Conservation (phyloP, 1,284 basidiomycete genomes). For the Lentinula novae-zelandiae region DNA sequence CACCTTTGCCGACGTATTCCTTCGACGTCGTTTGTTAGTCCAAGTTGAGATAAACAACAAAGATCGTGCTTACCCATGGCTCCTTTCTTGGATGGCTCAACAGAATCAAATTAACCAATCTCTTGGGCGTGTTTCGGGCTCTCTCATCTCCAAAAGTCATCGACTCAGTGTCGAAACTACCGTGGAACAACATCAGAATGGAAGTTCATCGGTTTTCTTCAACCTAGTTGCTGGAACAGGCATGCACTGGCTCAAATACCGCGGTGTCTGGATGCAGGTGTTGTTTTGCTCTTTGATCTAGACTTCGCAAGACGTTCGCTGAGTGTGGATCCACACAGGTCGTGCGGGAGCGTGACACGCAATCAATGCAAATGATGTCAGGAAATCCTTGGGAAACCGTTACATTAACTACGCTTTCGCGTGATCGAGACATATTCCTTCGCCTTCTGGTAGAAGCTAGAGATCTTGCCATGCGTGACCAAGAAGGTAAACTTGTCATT, state of each 20-base stretch:
- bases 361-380: constrained; percentile 88
- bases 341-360: constrained; percentile 90
- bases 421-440: constrained; percentile 81
- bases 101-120: constrained; percentile 35
- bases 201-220: constrained; percentile 84
- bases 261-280: constrained; percentile 94
- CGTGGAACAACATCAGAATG: constrained; percentile 86
- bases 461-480: constrained; percentile 79
- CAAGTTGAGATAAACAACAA: constrained; percentile 96
- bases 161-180: constrained; percentile 94
- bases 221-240: constrained; percentile 95
- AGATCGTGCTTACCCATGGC: constrained; percentile 95
- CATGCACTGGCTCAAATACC: constrained; percentile 89
- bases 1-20: constrained; percentile 67
- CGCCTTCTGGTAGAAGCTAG: constrained; percentile 84
- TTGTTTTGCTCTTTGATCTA: constrained; percentile 19
- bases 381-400: constrained; percentile 98
- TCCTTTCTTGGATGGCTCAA: constrained; percentile 94
- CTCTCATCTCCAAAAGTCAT: constrained; percentile 73
- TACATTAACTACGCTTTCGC: constrained; percentile 88
- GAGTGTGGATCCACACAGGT: constrained; percentile 47
- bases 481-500: constrained; percentile 94
- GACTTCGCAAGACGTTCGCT: not conserved
- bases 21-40: constrained; percentile 89
- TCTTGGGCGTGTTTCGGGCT: constrained; percentile 19